A percentile compares a stretch with the other conserved stretches of the same genome.
phyloP scores from a whole-genome alignment of 352 stramenopile species.

The Phytophthora pseudosyringae region DNA sequence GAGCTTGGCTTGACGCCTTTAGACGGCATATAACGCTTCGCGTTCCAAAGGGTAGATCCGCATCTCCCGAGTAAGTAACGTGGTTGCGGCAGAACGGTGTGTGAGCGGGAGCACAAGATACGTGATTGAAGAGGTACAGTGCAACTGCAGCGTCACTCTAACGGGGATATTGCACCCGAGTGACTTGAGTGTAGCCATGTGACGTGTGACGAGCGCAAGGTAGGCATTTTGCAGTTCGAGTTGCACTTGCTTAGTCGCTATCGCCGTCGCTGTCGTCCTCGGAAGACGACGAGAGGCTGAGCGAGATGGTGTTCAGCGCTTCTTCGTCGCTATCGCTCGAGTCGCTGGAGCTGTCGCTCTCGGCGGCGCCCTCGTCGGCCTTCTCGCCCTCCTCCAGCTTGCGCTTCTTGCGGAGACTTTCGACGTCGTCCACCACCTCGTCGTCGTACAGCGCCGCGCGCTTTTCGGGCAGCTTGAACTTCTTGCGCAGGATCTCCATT shows the following conservation, averaged over 20 bases:
- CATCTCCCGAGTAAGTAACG: slow-evolving; percentile 11
- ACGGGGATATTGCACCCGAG: background rate
- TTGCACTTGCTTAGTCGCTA: slow-evolving; percentile 42
- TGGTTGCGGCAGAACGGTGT: background rate
- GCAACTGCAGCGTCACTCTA: background rate
- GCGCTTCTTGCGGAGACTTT: slow-evolving; percentile 69
- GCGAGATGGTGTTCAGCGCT: slow-evolving; percentile 64
- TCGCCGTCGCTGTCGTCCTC: slow-evolving; percentile 66
- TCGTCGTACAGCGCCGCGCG: slow-evolving; percentile 72
- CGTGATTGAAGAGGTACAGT: background rate
- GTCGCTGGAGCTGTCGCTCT: slow-evolving; percentile 57
- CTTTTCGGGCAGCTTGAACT: slow-evolving; percentile 82
- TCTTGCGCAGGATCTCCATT: slow-evolving; percentile 82
- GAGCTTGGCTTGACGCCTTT: background rate
- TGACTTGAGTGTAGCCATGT: slow-evolving; percentile 10
- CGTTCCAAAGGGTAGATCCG: background rate
- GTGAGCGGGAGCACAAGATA: background rate
- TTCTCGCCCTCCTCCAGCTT: slow-evolving; percentile 61
- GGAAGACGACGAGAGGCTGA: slow-evolving; percentile 74
- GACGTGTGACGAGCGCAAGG: background rate
- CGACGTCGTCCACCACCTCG: slow-evolving; percentile 76
- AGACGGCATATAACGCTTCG: background rate
- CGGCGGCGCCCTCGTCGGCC: slow-evolving; percentile 36
- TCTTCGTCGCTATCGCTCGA: slow-evolving; percentile 71
- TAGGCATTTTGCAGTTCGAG: slow-evolving; percentile 3